Percentiles rank a stretch among this genome's conserved stretches.
Conservation (phyloP, 2,329 filamentous ascomycete species). For the Davidsoniella virescens region DNA sequence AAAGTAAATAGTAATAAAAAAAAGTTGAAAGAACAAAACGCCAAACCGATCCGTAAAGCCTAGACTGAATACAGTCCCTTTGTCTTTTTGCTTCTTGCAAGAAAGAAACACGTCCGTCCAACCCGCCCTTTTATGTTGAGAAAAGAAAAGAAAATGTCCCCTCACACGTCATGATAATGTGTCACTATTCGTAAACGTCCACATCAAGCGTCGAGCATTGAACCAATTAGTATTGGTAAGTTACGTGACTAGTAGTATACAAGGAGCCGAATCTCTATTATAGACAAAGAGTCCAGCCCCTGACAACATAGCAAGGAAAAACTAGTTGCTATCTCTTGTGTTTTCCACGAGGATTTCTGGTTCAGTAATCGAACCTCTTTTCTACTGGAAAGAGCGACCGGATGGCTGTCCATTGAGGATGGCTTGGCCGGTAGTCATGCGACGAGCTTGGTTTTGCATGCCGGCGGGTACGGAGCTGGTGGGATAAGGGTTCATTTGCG, state of each 20-base stretch:
- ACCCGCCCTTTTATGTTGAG: slow-evolving; percentile 2
- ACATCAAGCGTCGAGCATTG: too few species aligned
- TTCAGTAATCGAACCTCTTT: neutral
- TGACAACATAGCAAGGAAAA: neutral
- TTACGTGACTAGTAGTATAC: too few species aligned
- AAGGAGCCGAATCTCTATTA: too few species aligned
- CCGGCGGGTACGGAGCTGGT: neutral
- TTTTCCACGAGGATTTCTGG: neutral
- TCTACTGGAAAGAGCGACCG: slow-evolving; percentile 4
- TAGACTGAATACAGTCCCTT: slow-evolving; percentile 7
- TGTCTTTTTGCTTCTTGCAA: too few species aligned
- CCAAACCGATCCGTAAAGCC: slow-evolving; percentile 9
- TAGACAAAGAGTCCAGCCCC: neutral
- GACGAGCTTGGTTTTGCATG: slow-evolving; percentile 4
- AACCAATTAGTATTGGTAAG: too few species aligned
- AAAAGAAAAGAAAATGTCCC: neutral
- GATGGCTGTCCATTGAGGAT: slow-evolving; percentile 10
- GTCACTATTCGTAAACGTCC: too few species aligned
- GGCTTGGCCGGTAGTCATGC: slow-evolving; percentile 9
- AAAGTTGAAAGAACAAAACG: slow-evolving; percentile 3
- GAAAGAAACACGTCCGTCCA: too few species aligned
- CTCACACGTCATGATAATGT: slow-evolving; percentile 5
- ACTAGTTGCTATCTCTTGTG: neutral
- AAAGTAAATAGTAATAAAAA: neutral
- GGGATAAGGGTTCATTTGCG: slow-evolving; percentile 40